Conservation (phyloP, 352 stramenopile genomes). For the Phytophthora melonis region DNA sequence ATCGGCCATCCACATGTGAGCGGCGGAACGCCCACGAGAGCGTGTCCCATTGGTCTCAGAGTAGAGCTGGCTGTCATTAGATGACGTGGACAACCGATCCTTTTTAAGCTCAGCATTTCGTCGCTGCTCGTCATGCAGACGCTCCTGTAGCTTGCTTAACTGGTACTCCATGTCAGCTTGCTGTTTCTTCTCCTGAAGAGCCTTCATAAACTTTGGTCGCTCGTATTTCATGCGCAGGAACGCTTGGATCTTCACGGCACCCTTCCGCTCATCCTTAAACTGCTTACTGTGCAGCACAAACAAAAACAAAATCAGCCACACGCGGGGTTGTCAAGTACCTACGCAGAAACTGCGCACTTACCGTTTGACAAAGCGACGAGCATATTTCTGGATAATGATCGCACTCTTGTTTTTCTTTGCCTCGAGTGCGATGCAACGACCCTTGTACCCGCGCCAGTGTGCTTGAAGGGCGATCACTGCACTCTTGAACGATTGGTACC, state of each 20-base stretch:
- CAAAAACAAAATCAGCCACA: constrained; percentile 9
- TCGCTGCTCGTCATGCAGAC: constrained; percentile 68
- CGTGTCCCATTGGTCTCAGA: constrained; percentile 50
- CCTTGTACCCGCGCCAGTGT: constrained; percentile 80
- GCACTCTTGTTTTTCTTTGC: constrained; percentile 68
- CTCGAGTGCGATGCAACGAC: constrained; percentile 57
- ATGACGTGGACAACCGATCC: constrained; percentile 48
- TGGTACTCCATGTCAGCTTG: constrained; percentile 71
- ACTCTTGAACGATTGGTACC: constrained; percentile 69
- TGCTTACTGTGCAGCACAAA: constrained; percentile 46
- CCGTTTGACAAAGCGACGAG: constrained; percentile 69
- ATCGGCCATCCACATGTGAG: constrained; percentile 88
- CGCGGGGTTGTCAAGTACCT: neutral
- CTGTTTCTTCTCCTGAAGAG: constrained; percentile 63
- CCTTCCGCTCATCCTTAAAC: constrained; percentile 61
- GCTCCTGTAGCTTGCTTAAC: constrained; percentile 63
- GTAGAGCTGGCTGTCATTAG: constrained; percentile 55
- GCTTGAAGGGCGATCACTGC: constrained; percentile 74
- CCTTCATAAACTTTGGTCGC: constrained; percentile 60
- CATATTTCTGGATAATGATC: constrained; percentile 73
- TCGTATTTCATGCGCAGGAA: constrained; percentile 75
- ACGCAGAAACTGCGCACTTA: constrained; percentile 18
- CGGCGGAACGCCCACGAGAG: constrained; percentile 66
- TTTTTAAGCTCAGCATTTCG: constrained; percentile 68
- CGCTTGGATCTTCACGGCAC: constrained; percentile 66